phyloP scores from a whole-genome alignment of 2,329 filamentous ascomycete species.

The Aspergillus oerlinghausenensis region DNA sequence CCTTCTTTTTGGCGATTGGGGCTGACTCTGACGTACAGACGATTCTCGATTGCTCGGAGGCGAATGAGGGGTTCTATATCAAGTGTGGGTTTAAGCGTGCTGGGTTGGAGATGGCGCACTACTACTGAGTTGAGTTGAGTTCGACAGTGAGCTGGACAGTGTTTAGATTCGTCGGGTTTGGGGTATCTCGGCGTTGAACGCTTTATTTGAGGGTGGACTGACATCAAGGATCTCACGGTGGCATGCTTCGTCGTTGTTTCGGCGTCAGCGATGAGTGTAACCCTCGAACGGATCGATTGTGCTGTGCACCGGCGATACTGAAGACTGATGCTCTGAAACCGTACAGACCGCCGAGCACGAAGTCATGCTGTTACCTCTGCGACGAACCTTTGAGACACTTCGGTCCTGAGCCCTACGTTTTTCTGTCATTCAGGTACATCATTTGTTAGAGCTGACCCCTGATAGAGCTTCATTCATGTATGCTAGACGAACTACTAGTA shows the following conservation, averaged over 20 bases:
- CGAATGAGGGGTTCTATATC: slow-evolving; percentile 95
- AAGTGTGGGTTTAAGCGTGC: slow-evolving; percentile 94
- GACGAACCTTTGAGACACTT: not conserved
- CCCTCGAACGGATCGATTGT: not conserved
- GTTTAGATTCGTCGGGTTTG: slow-evolving; percentile 1
- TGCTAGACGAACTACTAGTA: not conserved
- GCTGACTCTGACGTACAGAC: slow-evolving; percentile 50
- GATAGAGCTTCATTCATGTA: not conserved
- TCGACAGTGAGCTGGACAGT: not conserved
- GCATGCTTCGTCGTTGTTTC: not conserved
- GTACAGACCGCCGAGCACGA: not conserved
- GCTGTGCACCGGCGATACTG: not conserved
- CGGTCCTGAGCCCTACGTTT: not conserved
- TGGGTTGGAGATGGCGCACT: slow-evolving; percentile 94
- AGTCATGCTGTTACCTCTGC: not conserved
- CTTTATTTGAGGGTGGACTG: not conserved
- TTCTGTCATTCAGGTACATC: not conserved
- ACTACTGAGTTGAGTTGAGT: slow-evolving; percentile 51
- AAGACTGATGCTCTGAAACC: not conserved
- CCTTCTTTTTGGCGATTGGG: slow-evolving; percentile 6
- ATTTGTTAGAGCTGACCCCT: not conserved
- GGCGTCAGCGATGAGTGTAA: too few species aligned
- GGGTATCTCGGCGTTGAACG: not conserved
- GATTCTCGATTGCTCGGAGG: slow-evolving; percentile 92
- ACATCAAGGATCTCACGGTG: not conserved